phyloP scores from a whole-genome alignment of 768 basidiomycete genomes.

The Trichaptum fuscoviolaceum region DNA sequence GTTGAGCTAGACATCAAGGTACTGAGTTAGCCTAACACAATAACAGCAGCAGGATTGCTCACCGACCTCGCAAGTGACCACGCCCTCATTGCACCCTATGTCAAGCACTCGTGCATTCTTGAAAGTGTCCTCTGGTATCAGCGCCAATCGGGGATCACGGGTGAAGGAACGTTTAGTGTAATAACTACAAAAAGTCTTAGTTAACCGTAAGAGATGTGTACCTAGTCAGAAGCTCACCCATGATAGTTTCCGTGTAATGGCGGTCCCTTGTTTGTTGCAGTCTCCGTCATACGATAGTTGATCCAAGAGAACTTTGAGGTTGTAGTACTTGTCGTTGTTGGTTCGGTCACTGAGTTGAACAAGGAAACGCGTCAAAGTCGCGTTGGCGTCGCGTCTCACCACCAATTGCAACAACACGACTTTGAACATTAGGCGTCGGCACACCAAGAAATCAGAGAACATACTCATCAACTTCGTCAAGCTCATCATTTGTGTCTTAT shows the following conservation, averaged over 20 bases:
- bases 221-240: constrained; percentile 41
- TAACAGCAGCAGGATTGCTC: constrained; percentile 11
- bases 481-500: no score
- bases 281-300: neutral
- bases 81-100: constrained; percentile 84
- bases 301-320: no score
- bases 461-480: no score
- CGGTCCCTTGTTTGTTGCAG: neutral
- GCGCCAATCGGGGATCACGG: constrained; percentile 58
- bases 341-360: no score
- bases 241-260: constrained; percentile 72
- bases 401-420: no score
- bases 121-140: constrained; percentile 54
- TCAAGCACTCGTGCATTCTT: constrained; percentile 61
- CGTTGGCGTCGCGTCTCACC: no score
- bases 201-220: neutral
- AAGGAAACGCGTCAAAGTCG: no score
- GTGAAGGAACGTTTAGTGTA: constrained; percentile 66
- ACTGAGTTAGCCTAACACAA: constrained; percentile 5
- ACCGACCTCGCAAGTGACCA: constrained; percentile 87
- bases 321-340: no score
- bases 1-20: constrained; percentile 52
- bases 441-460: no score
- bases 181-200: constrained; percentile 42
- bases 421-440: no score